phyloP scores from a whole-genome alignment of 257 asterid species.

The Solanum corneliomulleri region DNA sequence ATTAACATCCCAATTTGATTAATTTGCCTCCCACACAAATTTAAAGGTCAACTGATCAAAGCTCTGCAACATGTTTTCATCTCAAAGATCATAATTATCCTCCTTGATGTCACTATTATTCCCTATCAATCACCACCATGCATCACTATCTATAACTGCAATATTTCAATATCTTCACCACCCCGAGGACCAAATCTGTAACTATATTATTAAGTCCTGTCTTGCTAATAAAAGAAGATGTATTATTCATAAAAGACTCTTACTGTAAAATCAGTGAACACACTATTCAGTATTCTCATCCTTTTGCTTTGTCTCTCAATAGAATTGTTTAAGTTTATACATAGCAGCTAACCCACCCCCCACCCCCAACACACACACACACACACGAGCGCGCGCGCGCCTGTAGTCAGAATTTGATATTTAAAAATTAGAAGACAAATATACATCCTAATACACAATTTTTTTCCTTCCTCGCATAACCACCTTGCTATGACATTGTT shows the following conservation, averaged over 20 bases:
- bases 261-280: not conserved
- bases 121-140: not conserved
- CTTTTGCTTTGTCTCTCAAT: not conserved
- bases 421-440: not conserved
- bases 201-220: not conserved
- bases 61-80: not conserved
- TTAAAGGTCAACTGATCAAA: not conserved
- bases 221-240: not conserved
- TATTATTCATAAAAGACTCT: not conserved
- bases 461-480: not conserved
- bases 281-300: not conserved
- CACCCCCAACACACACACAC: not conserved
- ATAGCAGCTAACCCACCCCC: not conserved
- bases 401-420: not conserved
- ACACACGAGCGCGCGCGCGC: not conserved
- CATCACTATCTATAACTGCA: not conserved
- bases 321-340: not conserved
- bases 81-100: not conserved
- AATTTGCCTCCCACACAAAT: not conserved
- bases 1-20: not conserved
- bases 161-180: not conserved
- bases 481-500: not conserved
- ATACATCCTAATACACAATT: not conserved
- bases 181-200: not conserved
- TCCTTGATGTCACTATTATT: not conserved